Percentiles rank a stretch among this genome's conserved stretches.
These are phyloP conservation scores for Clarireedia sp. DNA, from an alignment of 2,329 filamentous ascomycete species.

Conservation along the genomic window DNA sequence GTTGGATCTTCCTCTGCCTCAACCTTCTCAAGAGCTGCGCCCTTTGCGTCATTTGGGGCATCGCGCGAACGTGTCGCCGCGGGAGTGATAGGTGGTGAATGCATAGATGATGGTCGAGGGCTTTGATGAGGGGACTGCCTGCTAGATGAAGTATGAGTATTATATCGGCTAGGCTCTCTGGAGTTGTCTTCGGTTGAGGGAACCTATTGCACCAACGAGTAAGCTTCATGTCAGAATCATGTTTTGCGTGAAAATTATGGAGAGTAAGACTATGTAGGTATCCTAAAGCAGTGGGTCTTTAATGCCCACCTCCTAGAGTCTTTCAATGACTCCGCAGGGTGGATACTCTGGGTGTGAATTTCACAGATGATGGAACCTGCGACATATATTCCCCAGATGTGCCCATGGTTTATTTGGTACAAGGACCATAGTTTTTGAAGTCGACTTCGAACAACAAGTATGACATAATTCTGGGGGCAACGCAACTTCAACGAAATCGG, in stretches of 20 bases:
- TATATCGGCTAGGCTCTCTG: constrained; percentile 52
- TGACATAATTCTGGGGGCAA: neutral
- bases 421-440: neutral
- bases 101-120: constrained; percentile 61
- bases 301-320: too few species aligned
- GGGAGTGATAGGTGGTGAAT: constrained; percentile 85
- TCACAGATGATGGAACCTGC: too few species aligned
- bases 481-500: constrained; percentile 17
- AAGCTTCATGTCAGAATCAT: constrained; percentile 9
- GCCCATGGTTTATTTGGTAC: too few species aligned
- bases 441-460: neutral
- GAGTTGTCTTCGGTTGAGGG: constrained; percentile 51
- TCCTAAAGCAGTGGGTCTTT: too few species aligned
- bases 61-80: constrained; percentile 62
- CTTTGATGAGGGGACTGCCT: constrained; percentile 60
- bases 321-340: too few species aligned
- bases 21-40: constrained; percentile 30
- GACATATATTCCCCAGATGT: too few species aligned
- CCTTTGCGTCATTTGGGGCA: constrained; percentile 27
- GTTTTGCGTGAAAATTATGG: neutral
- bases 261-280: neutral
- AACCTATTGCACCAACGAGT: constrained; percentile 36
- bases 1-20: constrained; percentile 34
- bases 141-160: constrained; percentile 56
- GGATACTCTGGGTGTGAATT: too few species aligned